These are phyloP conservation scores for Holtermannia corniformis DNA, from an alignment of 768 basidiomycete species.

Conservation along the genomic window DNA sequence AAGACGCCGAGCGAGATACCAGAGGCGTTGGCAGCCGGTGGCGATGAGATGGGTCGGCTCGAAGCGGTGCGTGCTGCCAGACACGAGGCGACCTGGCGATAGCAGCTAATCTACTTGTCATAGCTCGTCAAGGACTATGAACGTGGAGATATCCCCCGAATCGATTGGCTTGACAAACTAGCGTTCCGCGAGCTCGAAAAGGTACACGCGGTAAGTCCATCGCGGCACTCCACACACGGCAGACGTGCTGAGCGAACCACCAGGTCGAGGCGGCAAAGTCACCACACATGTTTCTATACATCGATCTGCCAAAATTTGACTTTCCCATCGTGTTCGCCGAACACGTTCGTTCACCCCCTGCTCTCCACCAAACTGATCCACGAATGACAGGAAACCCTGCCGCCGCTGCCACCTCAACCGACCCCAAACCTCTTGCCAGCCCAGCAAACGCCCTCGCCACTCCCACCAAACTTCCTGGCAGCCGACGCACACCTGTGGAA, in stretches of 20 bases:
- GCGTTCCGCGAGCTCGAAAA: conserved; percentile 92
- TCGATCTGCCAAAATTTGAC: conserved; percentile 91
- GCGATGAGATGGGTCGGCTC: conserved; percentile 90
- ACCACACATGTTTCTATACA: conserved; percentile 86
- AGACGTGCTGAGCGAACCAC: background rate
- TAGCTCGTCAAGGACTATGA: conserved; percentile 83
- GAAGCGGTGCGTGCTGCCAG: conserved; percentile 72
- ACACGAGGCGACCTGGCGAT: too few species aligned
- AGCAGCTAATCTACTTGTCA: background rate
- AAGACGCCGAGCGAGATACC: conserved; percentile 80
- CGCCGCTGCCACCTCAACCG: conserved; percentile 31
- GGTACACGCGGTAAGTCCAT: conserved; percentile 66
- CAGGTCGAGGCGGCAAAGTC: conserved; percentile 87
- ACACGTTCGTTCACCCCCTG: conserved; percentile 58
- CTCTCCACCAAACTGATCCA: background rate
- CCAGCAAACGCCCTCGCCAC: conserved; percentile 11
- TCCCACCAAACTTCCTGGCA: conserved; percentile 45
- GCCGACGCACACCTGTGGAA: conserved; percentile 72
- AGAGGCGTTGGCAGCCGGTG: conserved; percentile 30
- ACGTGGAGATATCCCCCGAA: conserved; percentile 80
- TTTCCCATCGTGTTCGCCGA: conserved; percentile 95
- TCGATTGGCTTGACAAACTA: conserved; percentile 91
- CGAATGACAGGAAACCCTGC: conserved; percentile 23
- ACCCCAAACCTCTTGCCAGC: conserved; percentile 10
- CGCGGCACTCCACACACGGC: background rate